Evolutionary conservation across 2,329 filamentous ascomycete species (phyloP), one percentile per base, ranked within the genome.

Genomic region (Aspergillus sp.): DNA sequence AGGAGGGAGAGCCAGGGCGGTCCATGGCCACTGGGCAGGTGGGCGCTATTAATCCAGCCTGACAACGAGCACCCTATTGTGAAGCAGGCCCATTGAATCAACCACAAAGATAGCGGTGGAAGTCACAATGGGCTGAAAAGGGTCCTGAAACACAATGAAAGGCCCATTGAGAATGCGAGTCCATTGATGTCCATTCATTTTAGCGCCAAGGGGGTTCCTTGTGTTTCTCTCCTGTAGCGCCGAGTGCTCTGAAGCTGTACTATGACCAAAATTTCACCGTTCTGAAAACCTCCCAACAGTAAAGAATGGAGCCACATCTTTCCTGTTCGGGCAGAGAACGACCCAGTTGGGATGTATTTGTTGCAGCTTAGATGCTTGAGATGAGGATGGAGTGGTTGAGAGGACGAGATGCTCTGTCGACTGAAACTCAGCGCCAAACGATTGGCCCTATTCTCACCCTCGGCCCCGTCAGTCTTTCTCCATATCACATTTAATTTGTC

Each of bases 161-260:
- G 52, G 24, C 39, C 50, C 42, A 55, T 62, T 57, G 56, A 57
- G 53, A 47, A 44, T 56, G 49, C 56, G 59, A 36, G 13, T 42
- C 62, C 62, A 66, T 58, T 63, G 56, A 60, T 34, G 13, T 42
- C 62, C 62, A 66, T 58, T 63, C 54, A 57, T 55, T 51, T 55
- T 34, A 38, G 24, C 30, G 39, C 53, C 32, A 12, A 30, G 39
- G 18, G 30, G 34, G 26, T n/a, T 26, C 41, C 22, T 49, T 59
- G 41, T 51, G 47, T 55, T 59, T 51, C 26, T 47, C 17, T 8
- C 20, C 41, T 47, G 42, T 32, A 12, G 41, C 22, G 30, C 34
- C 13, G 44, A 38, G n/a, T 44, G 13, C 24, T 32, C 49, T 34
- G 26, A 49, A 30, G 43, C 43, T 26, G 42, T 32, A 34, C 36